Percentiles rank a stretch among this genome's conserved stretches.
Evolutionary conservation across 495 filamentous ascomycete species (phyloP).

Genomic region (Rostrohypoxylon terebratum): DNA sequence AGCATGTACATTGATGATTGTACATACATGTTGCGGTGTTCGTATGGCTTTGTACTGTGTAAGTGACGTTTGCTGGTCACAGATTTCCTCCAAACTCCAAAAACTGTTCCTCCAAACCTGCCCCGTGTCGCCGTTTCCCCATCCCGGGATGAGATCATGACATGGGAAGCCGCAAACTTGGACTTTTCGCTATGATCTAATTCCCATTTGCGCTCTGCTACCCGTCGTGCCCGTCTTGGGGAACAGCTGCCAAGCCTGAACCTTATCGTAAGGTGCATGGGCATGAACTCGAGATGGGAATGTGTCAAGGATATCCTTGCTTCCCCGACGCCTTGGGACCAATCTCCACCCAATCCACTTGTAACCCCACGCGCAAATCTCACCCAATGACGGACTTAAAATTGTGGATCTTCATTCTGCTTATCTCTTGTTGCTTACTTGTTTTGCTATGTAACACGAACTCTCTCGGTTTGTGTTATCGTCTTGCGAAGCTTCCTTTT

Average conservation of each 20-base stretch:
- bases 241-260: constrained; percentile 23
- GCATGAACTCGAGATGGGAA: constrained; percentile 29
- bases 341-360: constrained; percentile 15
- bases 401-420: constrained; percentile 28
- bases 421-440: constrained; percentile 46
- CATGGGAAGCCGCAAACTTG: background rate
- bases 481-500: constrained; percentile 17
- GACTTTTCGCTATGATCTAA: constrained; percentile 9
- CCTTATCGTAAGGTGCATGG: constrained; percentile 15
- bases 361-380: constrained; percentile 26
- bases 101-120: background rate
- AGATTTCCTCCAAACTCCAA: background rate
- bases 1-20: background rate
- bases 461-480: constrained; percentile 15
- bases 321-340: constrained; percentile 32
- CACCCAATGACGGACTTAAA: constrained; percentile 20
- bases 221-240: constrained; percentile 30
- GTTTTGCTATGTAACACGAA: constrained; percentile 42
- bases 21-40: background rate
- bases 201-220: constrained; percentile 11
- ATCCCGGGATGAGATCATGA: background rate
- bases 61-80: background rate
- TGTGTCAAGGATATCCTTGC: constrained; percentile 27
- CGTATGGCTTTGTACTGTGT: background rate
- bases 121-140: background rate